Evolutionary conservation across 257 asterid species (phyloP), one percentile per base, ranked within the genome.

Genomic region (Nicotiana obtusifolia): DNA sequence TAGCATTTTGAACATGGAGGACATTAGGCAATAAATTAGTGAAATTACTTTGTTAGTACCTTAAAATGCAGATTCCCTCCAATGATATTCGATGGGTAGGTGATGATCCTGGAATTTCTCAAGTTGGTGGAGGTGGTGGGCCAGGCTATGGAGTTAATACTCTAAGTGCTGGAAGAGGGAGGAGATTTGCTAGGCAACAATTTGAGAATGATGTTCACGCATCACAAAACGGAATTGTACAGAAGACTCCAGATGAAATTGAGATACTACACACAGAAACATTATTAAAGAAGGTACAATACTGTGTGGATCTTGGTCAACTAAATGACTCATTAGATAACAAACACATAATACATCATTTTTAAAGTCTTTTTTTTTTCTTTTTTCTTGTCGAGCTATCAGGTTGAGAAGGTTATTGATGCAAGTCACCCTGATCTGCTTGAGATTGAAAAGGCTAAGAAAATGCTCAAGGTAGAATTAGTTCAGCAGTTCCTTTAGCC

Each of bases 31-130:
- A 80, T 52, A 30, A 44, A 11, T 44, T 61, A 54, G 30, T 82
- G 78, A 69, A 62, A 52, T 77, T 68, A 37, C 22, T 53, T 47
- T 52, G 52, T 77, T 49, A 37, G 64, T 54, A 19, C 17, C 17
- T 47, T 61, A 47, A 7, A 33, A 85, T 87, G 80, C 94, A 96
- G 99, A 87, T 96, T 82, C 93, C 90, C 60, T 90, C 91, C n/a
- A 94, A 89, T 87, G 97, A 94, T 87, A 91, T 96, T 69, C 90
- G 93, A 80, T 96, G 99, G 99, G 85, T 93, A 82, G 98, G 97
- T 82, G 93, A 89, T 81, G 93, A 93, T 83, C 98, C 98, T 20
- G 95, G 88, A 64, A 79, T 89, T 84, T 85, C 93, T 83, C 94
- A 86, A 82, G 85, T 54, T 20, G 92, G 87, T 64, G 96, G 87